These are phyloP conservation scores for Colletotrichum trifolii DNA, from an alignment of 2,329 filamentous ascomycete species.

Conservation along the genomic window DNA sequence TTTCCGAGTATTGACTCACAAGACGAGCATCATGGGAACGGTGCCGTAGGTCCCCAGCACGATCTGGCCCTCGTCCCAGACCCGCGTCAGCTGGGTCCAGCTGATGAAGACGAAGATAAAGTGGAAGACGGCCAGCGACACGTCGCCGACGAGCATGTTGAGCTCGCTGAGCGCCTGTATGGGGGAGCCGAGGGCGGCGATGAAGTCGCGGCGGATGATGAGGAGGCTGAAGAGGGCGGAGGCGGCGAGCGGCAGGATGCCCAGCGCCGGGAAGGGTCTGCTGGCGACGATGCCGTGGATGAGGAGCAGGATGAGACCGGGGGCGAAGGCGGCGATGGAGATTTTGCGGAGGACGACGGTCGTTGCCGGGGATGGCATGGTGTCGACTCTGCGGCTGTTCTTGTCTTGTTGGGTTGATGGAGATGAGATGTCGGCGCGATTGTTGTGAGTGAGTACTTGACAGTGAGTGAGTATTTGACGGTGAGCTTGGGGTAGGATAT, in stretches of 20 bases:
- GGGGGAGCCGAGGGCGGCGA: conserved; percentile 38
- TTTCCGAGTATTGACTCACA: conserved; percentile 29
- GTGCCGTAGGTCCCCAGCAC: conserved; percentile 38
- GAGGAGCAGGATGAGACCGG: conserved; percentile 26
- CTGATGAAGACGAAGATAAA: conserved; percentile 36
- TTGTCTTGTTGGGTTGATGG: not conserved
- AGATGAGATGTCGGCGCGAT: not conserved
- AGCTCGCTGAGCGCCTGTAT: conserved; percentile 32
- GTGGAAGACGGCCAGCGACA: conserved; percentile 26
- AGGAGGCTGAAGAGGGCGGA: conserved; percentile 32
- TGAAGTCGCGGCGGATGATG: conserved; percentile 35
- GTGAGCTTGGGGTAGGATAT: too few species aligned
- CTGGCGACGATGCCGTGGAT: conserved; percentile 27
- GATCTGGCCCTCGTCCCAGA: conserved; percentile 11
- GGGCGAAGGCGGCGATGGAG: conserved; percentile 41
- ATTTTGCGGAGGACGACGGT: conserved; percentile 21
- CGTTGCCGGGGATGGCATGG: conserved; percentile 14
- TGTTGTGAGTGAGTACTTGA: not conserved
- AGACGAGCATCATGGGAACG: conserved; percentile 38
- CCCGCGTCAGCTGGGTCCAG: conserved; percentile 25
- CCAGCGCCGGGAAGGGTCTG: conserved; percentile 36
- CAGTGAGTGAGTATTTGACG: too few species aligned
- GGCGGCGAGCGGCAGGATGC: conserved; percentile 35
- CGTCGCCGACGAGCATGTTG: conserved; percentile 37
- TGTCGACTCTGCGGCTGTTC: not conserved